These are phyloP conservation scores for Malus fusca DNA, from an alignment of 306 rosid species.

Conservation along the genomic window DNA sequence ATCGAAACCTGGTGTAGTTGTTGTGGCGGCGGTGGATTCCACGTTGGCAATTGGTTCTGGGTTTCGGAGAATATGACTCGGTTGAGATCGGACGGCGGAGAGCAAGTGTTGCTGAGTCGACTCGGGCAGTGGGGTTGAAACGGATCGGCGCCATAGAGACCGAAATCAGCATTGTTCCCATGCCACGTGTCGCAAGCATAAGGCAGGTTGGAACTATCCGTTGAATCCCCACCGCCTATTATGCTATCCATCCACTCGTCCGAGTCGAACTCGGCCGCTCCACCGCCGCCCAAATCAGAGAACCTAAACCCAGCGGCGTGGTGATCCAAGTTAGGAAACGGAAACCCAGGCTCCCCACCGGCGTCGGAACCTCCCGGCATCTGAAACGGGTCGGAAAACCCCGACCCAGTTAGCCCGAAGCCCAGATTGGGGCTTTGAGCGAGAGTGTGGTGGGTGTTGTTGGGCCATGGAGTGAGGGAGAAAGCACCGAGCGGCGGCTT, in stretches of 20 bases:
- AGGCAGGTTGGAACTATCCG: slow-evolving; percentile 65
- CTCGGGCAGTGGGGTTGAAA: slow-evolving; percentile 42
- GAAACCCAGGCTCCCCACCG: slow-evolving; percentile 43
- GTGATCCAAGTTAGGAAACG: slow-evolving; percentile 58
- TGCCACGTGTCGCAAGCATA: slow-evolving; percentile 62
- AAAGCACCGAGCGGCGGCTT: slow-evolving; percentile 33
- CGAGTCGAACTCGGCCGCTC: slow-evolving; percentile 66
- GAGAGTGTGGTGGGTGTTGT: neutral
- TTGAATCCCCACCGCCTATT: slow-evolving; percentile 68
- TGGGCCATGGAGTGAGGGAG: slow-evolving; percentile 71
- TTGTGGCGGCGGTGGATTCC: slow-evolving; percentile 34
- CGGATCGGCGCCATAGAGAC: slow-evolving; percentile 46
- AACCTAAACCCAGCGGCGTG: slow-evolving; percentile 54
- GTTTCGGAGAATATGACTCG: slow-evolving; percentile 47
- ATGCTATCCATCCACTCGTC: slow-evolving; percentile 96
- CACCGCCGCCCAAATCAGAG: slow-evolving; percentile 45
- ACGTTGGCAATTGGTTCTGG: slow-evolving; percentile 24
- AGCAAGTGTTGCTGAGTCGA: slow-evolving; percentile 40
- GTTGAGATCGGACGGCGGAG: slow-evolving; percentile 63
- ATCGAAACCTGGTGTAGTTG: slow-evolving; percentile 18
- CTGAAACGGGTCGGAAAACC: slow-evolving; percentile 72
- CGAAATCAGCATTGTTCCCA: slow-evolving; percentile 38
- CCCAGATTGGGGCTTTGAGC: slow-evolving; percentile 27
- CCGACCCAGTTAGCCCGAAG: slow-evolving; percentile 40
- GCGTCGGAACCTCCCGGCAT: slow-evolving; percentile 45